Base-by-base conservation (phyloP, 1,284 basidiomycete species). In the Singerocomus inundabilis region DNA sequence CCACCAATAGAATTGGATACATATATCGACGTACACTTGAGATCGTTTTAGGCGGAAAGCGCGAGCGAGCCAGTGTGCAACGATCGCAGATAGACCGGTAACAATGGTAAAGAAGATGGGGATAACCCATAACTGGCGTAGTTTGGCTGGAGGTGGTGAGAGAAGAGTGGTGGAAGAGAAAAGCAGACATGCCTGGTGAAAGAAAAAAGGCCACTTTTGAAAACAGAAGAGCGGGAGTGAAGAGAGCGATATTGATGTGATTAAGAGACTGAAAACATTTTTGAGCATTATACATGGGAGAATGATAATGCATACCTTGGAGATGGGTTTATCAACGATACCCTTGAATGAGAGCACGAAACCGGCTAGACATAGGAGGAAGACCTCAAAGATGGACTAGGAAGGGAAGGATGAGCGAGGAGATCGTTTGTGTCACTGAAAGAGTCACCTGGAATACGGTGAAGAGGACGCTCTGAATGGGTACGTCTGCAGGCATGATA, bases 181-280 rank as follows among this genome's bases (percentile, higher is more conserved):
- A 6, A 6, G 28, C 5, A 26, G 16, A 61, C 76, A 28, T 59
- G 79, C 85, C 80, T 64, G 86, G 86, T 0, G 84, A 81, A 24
- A 88, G 69, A 67, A 83, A 87, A 68, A 91, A 90, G 0, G 93
- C 88, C 21, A 96, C 93, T 74, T 97, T 98, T 32, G 91, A 93
- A 71, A 97, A 97, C 25, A 97, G 77, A 16, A 98, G 81, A 0
- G 90, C 88, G 0, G 94, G 94, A 0, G 94, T 98, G 72, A 97
- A 95, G 32, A 97, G 79, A 1, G 89, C 90, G 25, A 97, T 81
- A 64, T 93, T 93, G 46, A 93, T 72, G 31, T 79, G 75, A 59
- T 91, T 91, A 21, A 91, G 70, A 80, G 85, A 80, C 86, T 91
- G 64, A 12, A 30, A 26, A 43, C 30, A 5, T 9, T 57, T n/a